Percentiles rank a stretch among this genome's conserved stretches.
Conservation (phyloP, 768 basidiomycete genomes). For the Hygrocybe punicea region DNA sequence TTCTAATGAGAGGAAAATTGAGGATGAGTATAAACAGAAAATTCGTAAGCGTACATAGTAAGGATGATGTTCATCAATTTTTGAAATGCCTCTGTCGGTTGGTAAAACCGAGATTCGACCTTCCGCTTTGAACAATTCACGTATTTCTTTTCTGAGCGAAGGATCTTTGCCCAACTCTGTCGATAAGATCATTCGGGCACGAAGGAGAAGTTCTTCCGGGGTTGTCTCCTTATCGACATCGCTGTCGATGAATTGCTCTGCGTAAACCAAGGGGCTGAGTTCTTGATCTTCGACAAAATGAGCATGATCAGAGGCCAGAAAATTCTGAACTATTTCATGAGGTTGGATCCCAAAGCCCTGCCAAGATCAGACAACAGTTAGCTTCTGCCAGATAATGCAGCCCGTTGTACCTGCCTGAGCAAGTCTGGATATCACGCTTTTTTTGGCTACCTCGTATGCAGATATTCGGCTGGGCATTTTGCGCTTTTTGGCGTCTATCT, state of each 20-base stretch:
- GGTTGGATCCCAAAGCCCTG: slow-evolving; percentile 84
- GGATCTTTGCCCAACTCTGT: slow-evolving; percentile 95
- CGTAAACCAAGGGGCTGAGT: slow-evolving; percentile 71
- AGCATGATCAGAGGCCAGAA: slow-evolving; percentile 54
- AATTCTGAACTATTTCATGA: slow-evolving; percentile 83
- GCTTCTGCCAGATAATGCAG: neutral
- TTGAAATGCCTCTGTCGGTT: slow-evolving; percentile 78
- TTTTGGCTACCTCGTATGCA: slow-evolving; percentile 80
- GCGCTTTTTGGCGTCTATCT: slow-evolving; percentile 52
- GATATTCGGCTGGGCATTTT: slow-evolving; percentile 84
- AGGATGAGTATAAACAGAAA: neutral
- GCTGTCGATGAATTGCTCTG: slow-evolving; percentile 80
- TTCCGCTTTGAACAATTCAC: slow-evolving; percentile 68
- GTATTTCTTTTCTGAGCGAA: slow-evolving; percentile 71
- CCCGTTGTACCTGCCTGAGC: slow-evolving; percentile 61
- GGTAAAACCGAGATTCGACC: slow-evolving; percentile 78
- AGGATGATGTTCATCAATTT: slow-evolving; percentile 71
- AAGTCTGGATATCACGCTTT: slow-evolving; percentile 68
- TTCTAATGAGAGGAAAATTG: slow-evolving; percentile 47
- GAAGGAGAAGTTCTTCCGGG: slow-evolving; percentile 65
- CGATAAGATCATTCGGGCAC: slow-evolving; percentile 78
- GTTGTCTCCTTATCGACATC: slow-evolving; percentile 55
- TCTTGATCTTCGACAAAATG: slow-evolving; percentile 82
- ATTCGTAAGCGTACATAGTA: slow-evolving; percentile 55
- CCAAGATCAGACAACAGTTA: slow-evolving; percentile 8